Percentiles rank a stretch among this genome's conserved stretches.
Conservation (phyloP, 306 rosid species). For the Begonia peltatifolia region DNA sequence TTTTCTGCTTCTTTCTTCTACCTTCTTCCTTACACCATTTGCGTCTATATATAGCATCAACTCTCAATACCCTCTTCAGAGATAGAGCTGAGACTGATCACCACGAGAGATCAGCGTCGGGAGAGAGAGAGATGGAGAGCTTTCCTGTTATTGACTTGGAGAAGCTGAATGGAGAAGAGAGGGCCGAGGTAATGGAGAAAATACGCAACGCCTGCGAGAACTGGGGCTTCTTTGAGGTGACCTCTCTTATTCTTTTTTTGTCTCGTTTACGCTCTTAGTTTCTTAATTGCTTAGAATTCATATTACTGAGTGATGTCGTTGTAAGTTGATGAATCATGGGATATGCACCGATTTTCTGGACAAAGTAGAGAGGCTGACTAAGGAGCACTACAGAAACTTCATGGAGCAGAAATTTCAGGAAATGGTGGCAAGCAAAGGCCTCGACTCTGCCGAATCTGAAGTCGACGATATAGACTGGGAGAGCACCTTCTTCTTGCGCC, state of each 20-base stretch:
- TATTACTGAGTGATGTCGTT: background rate
- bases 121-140: constrained; percentile 16
- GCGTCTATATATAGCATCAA: constrained; percentile 5
- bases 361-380: constrained; percentile 62
- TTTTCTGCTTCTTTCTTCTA: no score
- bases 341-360: constrained; percentile 71
- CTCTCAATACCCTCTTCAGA: background rate
- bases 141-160: constrained; percentile 77
- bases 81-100: no score
- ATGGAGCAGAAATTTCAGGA: constrained; percentile 84
- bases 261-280: background rate
- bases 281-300: background rate
- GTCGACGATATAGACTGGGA: constrained; percentile 80
- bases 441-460: constrained; percentile 45
- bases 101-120: no score
- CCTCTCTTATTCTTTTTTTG: background rate
- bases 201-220: constrained; percentile 83
- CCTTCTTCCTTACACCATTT: no score
- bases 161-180: constrained; percentile 50
- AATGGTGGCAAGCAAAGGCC: constrained; percentile 59
- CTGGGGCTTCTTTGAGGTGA: constrained; percentile 99
- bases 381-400: constrained; percentile 73
- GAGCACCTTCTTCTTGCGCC: constrained; percentile 83
- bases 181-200: constrained; percentile 42
- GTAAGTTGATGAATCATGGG: constrained; percentile 83